These are phyloP conservation scores for Sporormia fimetaria DNA, from an alignment of 495 filamentous ascomycete species.

Conservation along the genomic window DNA sequence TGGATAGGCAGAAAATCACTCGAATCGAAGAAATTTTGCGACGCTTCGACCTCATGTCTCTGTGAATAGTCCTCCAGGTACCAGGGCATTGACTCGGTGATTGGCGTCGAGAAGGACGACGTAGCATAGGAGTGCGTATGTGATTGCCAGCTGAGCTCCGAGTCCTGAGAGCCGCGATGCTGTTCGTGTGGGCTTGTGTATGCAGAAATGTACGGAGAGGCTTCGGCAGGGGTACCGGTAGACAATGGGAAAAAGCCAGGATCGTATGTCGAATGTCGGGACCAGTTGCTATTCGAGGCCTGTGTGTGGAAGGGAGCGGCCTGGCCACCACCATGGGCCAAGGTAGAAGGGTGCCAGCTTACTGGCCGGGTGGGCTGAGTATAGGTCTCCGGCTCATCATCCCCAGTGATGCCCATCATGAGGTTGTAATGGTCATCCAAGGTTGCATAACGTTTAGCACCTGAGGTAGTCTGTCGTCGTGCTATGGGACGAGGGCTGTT, in stretches of 20 bases:
- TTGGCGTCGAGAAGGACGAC: constrained; percentile 14
- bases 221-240: constrained; percentile 13
- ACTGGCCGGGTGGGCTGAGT: constrained; percentile 11
- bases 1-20: constrained; percentile 24
- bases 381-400: constrained; percentile 7
- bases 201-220: constrained; percentile 2
- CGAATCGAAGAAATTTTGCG: constrained; percentile 7
- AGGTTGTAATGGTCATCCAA: constrained; percentile 26
- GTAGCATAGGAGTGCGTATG: constrained; percentile 6
- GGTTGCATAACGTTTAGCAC: constrained; percentile 21
- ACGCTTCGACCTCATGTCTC: constrained; percentile 14
- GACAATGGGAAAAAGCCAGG: constrained; percentile 24
- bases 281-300: constrained; percentile 1
- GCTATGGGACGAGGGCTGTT: constrained; percentile 20
- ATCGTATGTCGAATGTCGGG: constrained; percentile 10
- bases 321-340: constrained; percentile 1
- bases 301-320: constrained; percentile 6
- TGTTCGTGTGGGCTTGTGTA: background rate
- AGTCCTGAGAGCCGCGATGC: constrained; percentile 9
- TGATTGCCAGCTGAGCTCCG: constrained; percentile 16
- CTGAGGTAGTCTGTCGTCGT: constrained; percentile 21
- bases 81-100: constrained; percentile 20
- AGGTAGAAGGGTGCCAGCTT: constrained; percentile 25
- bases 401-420: constrained; percentile 21
- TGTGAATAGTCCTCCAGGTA: constrained; percentile 22